These are phyloP conservation scores for Tubosaeta brunneosetosa DNA, from an alignment of 768 basidiomycete genomes.

Conservation along the genomic window DNA sequence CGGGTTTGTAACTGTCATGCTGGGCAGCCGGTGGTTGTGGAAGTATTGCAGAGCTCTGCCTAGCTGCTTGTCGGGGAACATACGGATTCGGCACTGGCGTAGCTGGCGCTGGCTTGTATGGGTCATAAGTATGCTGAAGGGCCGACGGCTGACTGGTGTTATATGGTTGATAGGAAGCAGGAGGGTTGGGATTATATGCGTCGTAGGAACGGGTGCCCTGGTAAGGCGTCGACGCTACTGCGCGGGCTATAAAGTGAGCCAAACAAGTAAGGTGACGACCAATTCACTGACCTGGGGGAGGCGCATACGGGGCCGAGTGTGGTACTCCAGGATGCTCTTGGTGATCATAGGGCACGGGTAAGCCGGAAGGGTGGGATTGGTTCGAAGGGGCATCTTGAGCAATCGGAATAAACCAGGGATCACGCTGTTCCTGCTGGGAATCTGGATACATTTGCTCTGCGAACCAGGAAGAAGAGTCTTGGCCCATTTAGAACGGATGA, in stretches of 20 bases:
- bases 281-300: conserved; percentile 24
- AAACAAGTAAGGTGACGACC: neutral
- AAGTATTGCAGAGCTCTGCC: conserved; percentile 8
- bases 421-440: conserved; percentile 21
- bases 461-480: conserved; percentile 38
- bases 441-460: conserved; percentile 31
- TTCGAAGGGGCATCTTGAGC: conserved; percentile 10
- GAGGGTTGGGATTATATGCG: conserved; percentile 21
- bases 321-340: conserved; percentile 30
- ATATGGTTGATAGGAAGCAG: conserved; percentile 15
- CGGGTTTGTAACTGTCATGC: conserved; percentile 29
- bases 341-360: conserved; percentile 21
- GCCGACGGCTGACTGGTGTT: conserved; percentile 10
- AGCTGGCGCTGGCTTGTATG: conserved; percentile 32
- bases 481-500: conserved; percentile 28
- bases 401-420: conserved; percentile 26
- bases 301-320: conserved; percentile 9
- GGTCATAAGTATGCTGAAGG: conserved; percentile 27
- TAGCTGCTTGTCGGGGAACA: conserved; percentile 12
- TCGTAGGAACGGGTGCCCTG: conserved; percentile 18
- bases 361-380: conserved; percentile 12
- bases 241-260: conserved; percentile 5
- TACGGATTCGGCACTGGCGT: conserved; percentile 19
- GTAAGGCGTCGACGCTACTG: conserved; percentile 12
- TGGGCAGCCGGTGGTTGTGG: conserved; percentile 28